Evolutionary conservation across 2,329 filamentous ascomycete species (phyloP).

Genomic region (Aspergillus intermedius): DNA sequence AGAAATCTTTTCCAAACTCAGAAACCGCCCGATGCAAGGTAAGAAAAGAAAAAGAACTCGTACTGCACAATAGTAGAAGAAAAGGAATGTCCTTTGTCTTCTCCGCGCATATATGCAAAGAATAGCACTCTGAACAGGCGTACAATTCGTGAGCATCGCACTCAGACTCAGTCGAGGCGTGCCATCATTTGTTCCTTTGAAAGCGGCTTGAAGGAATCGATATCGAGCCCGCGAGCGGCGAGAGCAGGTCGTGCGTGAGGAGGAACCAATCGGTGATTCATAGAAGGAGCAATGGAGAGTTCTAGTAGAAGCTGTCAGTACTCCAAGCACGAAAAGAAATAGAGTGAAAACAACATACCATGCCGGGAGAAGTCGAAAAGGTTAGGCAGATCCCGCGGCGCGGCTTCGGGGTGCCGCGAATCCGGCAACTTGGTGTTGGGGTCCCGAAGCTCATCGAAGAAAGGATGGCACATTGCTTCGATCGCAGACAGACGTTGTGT

Average conservation of each 20-base stretch:
- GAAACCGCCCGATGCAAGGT: slow-evolving; percentile 27
- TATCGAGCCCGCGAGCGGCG: slow-evolving; percentile 72
- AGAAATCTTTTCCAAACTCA: slow-evolving; percentile 23
- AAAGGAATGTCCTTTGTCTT: neutral
- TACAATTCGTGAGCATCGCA: slow-evolving; percentile 30
- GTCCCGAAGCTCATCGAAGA: slow-evolving; percentile 95
- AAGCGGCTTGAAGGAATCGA: slow-evolving; percentile 88
- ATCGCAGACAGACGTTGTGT: slow-evolving; percentile 90
- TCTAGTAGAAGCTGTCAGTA: slow-evolving; percentile 49
- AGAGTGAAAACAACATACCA: slow-evolving; percentile 55
- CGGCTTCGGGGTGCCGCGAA: slow-evolving; percentile 78
- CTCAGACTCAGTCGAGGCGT: slow-evolving; percentile 73
- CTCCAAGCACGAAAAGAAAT: neutral
- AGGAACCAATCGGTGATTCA: slow-evolving; percentile 86
- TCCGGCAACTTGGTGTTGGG: slow-evolving; percentile 87
- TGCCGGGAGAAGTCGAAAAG: slow-evolving; percentile 93
- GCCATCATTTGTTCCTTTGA: slow-evolving; percentile 96
- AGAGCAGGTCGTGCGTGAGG: slow-evolving; percentile 70
- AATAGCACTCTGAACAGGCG: slow-evolving; percentile 31
- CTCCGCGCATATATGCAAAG: slow-evolving; percentile 24
- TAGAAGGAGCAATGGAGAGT: slow-evolving; percentile 83
- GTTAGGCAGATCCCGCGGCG: slow-evolving; percentile 72
- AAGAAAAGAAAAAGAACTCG: slow-evolving; percentile 22
- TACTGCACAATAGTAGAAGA: slow-evolving; percentile 21
- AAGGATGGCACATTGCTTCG: slow-evolving; percentile 95